A percentile compares a stretch with the other conserved stretches of the same genome.
phyloP scores from a whole-genome alignment of 208 protist species.

The Herpetomonas muscarum region DNA sequence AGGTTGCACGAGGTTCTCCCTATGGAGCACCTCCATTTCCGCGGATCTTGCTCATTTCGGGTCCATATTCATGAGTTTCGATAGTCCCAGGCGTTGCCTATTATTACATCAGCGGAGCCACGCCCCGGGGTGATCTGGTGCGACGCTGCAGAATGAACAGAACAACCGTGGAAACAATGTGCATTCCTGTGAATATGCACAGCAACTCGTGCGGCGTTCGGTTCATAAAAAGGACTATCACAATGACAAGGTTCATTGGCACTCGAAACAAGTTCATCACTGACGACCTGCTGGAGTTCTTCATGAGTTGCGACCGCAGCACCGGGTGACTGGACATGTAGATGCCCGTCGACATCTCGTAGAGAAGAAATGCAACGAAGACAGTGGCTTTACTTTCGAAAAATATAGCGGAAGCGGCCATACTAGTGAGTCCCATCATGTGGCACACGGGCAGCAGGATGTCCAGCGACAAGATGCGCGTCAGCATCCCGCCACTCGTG shows the following conservation, averaged over 20 bases:
- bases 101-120: too few species aligned
- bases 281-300: conserved; percentile 11
- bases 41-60: too few species aligned
- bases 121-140: too few species aligned
- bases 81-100: too few species aligned
- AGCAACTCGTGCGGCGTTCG: background rate
- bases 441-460: conserved; percentile 10
- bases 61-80: too few species aligned
- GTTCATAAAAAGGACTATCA: conserved; percentile 11
- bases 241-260: conserved; percentile 25
- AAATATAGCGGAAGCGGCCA: conserved; percentile 6
- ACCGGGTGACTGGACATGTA: conserved; percentile 21
- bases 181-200: background rate
- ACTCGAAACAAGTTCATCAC: conserved; percentile 29
- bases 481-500: conserved; percentile 15
- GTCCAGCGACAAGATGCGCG: background rate
- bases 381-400: conserved; percentile 9
- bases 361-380: conserved; percentile 11
- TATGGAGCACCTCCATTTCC: too few species aligned
- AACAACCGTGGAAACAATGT: background rate
- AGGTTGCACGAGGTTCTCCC: too few species aligned
- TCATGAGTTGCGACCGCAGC: conserved; percentile 15
- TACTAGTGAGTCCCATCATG: background rate
- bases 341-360: conserved; percentile 16
- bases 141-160: background rate